phyloP scores from a whole-genome alignment of 2,329 filamentous ascomycete species.

The Alternaria hordeiaustralica region DNA sequence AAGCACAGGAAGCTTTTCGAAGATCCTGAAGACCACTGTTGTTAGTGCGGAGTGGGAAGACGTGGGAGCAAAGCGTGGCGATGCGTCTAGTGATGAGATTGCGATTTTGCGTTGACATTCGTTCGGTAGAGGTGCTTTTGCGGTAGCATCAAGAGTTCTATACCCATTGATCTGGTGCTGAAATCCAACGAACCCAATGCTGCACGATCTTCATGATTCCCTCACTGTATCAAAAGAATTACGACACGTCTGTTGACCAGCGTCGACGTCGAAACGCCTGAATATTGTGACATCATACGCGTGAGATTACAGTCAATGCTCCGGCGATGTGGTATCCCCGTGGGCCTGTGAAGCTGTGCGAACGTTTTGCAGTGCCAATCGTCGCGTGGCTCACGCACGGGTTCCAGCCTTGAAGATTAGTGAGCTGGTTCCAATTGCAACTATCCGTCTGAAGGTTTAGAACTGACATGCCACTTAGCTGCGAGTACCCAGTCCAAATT shows the following conservation, averaged over 20 bases:
- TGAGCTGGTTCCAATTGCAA: neutral
- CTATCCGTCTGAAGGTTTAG: neutral
- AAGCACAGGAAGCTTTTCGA: conserved; percentile 42
- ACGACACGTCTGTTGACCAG: neutral
- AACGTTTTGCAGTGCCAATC: neutral
- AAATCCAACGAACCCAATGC: neutral
- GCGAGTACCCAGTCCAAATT: neutral
- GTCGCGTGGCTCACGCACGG: neutral
- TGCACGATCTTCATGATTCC: neutral
- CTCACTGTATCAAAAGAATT: neutral
- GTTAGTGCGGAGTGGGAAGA: conserved; percentile 46
- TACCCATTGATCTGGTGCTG: neutral
- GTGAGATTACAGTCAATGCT: neutral
- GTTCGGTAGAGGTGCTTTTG: neutral
- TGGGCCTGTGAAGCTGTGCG: neutral
- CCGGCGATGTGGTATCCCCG: neutral
- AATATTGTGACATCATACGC: neutral
- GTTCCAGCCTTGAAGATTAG: neutral
- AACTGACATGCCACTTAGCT: no score
- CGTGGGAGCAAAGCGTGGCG: conserved; percentile 24
- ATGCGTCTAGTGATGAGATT: conserved; percentile 30
- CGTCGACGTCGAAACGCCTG: neutral
- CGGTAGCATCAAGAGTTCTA: neutral
- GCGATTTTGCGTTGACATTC: conserved; percentile 18
- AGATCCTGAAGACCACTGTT: conserved; percentile 47